Evolutionary conservation across 768 basidiomycete species (phyloP).

Genomic region (Tricholoma saponaceum): DNA sequence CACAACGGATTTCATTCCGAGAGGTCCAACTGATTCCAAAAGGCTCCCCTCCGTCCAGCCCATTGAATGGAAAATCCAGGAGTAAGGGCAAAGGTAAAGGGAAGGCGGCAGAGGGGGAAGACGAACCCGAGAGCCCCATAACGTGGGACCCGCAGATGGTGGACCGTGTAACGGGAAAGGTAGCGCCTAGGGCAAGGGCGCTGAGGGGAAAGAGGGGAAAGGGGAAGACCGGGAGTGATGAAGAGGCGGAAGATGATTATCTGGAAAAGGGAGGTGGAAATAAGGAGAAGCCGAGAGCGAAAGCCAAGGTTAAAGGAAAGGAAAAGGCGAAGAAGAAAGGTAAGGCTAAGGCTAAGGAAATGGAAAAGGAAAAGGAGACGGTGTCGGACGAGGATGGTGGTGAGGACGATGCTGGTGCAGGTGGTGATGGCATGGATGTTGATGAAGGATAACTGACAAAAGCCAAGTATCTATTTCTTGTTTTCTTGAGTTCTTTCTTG

Average conservation of each 20-base stretch:
- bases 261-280: not conserved
- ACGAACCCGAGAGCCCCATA: conserved; percentile 6
- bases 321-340: conserved; percentile 3
- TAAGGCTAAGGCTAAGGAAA: not conserved
- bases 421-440: conserved; percentile 3
- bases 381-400: not conserved
- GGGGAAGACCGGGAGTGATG: not conserved
- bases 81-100: conserved; percentile 10
- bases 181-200: conserved; percentile 8
- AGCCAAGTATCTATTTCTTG: no score
- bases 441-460: conserved; percentile 1
- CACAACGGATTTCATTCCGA: conserved; percentile 68
- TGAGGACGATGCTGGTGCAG: not conserved
- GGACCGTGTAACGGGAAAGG: conserved; percentile 27
- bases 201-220: not conserved
- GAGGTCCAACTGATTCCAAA: conserved; percentile 59
- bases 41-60: conserved; percentile 2
- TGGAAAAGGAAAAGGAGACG: not conserved
- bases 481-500: no score
- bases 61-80: not conserved
- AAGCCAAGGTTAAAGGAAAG: conserved; percentile 6
- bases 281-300: not conserved
- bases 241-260: not conserved
- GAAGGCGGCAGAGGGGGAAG: conserved; percentile 4
- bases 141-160: conserved; percentile 10